Percentiles rank a stretch among this genome's conserved stretches.
Conservation (phyloP, 176 grass and related monocot genomes). For the Oryza longistaminata region DNA sequence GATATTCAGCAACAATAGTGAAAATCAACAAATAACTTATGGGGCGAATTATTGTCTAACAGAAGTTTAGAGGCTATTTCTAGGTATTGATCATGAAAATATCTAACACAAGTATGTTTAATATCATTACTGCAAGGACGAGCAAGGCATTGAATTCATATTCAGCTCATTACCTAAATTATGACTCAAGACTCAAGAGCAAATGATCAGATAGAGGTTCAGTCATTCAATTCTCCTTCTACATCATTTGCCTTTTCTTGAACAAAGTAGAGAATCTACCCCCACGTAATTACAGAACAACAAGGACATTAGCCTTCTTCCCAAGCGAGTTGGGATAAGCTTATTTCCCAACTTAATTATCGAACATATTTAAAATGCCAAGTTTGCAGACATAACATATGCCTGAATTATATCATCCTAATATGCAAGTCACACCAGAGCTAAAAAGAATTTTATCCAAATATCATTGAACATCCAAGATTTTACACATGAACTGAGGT, state of each 20-base stretch:
- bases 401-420: neutral
- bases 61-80: neutral
- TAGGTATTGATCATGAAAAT: conserved; percentile 13
- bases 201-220: neutral
- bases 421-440: neutral
- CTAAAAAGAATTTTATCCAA: neutral
- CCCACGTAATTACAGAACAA: neutral
- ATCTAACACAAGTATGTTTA: neutral
- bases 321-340: neutral
- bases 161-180: neutral
- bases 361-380: neutral
- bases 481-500: neutral
- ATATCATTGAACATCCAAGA: neutral
- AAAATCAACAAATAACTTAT: neutral
- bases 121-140: neutral
- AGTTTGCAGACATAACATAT: conserved; percentile 11
- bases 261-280: neutral
- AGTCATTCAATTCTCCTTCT: neutral
- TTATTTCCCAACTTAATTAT: neutral
- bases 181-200: neutral
- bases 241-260: neutral
- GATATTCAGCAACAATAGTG: neutral
- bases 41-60: neutral
- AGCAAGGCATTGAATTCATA: neutral
- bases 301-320: neutral